These are phyloP conservation scores for Lactifluus piperatus DNA, from an alignment of 768 basidiomycete genomes.

Conservation along the genomic window DNA sequence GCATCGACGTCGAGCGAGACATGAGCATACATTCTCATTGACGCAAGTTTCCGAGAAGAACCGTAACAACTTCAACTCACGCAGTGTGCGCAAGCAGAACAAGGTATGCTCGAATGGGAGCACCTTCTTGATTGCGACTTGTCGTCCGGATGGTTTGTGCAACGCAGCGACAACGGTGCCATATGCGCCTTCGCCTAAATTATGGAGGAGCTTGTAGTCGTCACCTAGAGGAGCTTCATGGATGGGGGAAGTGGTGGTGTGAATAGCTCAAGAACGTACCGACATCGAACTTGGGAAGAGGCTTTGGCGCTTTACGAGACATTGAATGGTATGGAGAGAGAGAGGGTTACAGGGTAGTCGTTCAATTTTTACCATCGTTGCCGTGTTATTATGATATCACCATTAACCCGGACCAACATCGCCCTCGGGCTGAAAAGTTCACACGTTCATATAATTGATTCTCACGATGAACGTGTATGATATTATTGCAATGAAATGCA, in stretches of 20 bases:
- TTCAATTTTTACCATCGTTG: no score
- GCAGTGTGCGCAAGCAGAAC: slow-evolving; percentile 81
- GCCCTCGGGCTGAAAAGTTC: neutral
- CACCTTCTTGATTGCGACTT: slow-evolving; percentile 95
- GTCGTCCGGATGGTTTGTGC: slow-evolving; percentile 69
- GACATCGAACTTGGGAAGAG: slow-evolving; percentile 65
- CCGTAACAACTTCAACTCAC: slow-evolving; percentile 85
- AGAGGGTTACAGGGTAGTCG: slow-evolving; percentile 10
- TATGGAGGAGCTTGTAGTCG: slow-evolving; percentile 64
- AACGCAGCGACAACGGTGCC: slow-evolving; percentile 86
- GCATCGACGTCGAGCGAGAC: slow-evolving; percentile 1
- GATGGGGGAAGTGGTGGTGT: neutral
- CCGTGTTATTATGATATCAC: neutral
- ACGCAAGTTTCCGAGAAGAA: slow-evolving; percentile 75
- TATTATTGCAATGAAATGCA: no score
- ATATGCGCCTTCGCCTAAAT: slow-evolving; percentile 81
- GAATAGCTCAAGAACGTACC: slow-evolving; percentile 43
- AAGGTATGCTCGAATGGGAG: slow-evolving; percentile 91
- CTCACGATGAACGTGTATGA: neutral
- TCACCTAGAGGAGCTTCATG: slow-evolving; percentile 37
- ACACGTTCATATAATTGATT: neutral
- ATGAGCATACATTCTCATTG: slow-evolving; percentile 63
- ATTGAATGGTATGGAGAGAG: slow-evolving; percentile 17
- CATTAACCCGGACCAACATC: neutral
- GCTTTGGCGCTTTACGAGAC: slow-evolving; percentile 42